Percentiles rank a stretch among this genome's conserved stretches.
These are phyloP conservation scores for Corymbia calophylla DNA, from an alignment of 441 rosid species.

Conservation along the genomic window DNA sequence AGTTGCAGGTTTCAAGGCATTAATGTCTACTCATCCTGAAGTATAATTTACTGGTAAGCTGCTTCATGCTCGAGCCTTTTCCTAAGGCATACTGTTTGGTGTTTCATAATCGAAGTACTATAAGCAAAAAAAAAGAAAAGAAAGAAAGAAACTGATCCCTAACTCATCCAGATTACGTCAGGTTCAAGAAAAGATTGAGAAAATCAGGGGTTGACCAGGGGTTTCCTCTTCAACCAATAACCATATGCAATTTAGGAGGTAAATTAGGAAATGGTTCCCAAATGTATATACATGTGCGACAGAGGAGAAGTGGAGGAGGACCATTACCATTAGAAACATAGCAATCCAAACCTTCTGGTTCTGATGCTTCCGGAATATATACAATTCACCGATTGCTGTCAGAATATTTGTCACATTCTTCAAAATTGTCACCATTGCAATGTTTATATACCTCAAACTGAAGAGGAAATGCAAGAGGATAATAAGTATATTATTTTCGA, in stretches of 20 bases:
- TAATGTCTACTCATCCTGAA: not conserved
- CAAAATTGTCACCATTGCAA: slow-evolving; percentile 95
- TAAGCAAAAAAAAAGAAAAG: not conserved
- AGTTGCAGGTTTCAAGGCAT: not conserved
- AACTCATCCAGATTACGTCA: not conserved
- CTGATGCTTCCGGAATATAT: slow-evolving; percentile 76
- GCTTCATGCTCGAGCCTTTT: not conserved
- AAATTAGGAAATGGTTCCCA: not conserved
- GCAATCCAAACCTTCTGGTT: slow-evolving; percentile 90
- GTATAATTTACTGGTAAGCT: not conserved
- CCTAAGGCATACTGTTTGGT: not conserved
- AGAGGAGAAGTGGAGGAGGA: not conserved
- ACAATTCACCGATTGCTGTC: slow-evolving; percentile 82
- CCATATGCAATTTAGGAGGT: not conserved
- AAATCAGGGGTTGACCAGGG: not conserved
- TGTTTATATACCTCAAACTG: slow-evolving; percentile 87
- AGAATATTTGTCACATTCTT: slow-evolving; percentile 90
- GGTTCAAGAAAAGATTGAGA: not conserved
- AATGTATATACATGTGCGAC: not conserved
- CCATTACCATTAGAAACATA: slow-evolving; percentile 80
- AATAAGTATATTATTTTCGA: not conserved
- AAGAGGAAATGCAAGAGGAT: slow-evolving; percentile 13
- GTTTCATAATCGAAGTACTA: not conserved
- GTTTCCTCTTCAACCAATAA: not conserved
- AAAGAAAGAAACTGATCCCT: not conserved